phyloP scores from a whole-genome alignment of 176 grass and related monocot species.

The Lolium perenne region DNA sequence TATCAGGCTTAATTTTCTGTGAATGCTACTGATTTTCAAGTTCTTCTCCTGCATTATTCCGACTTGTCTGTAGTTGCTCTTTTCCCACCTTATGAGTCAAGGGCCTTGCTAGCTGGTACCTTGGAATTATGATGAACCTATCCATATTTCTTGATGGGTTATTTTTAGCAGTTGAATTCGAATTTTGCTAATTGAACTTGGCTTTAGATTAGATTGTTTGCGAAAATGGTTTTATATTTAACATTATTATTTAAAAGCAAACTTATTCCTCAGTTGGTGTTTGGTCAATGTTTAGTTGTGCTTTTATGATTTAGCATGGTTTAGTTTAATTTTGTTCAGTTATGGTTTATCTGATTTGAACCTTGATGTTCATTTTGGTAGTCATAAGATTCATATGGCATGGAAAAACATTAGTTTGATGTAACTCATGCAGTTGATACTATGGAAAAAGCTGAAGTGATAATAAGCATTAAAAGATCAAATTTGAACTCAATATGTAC shows the following conservation, averaged over 20 bases:
- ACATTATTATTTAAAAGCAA: neutral
- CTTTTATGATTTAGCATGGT: conserved; percentile 5
- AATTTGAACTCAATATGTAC: conserved; percentile 20
- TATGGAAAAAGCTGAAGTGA: neutral
- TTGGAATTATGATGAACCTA: conserved; percentile 17
- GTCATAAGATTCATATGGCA: neutral
- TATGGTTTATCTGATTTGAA: neutral
- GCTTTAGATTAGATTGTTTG: conserved; percentile 13
- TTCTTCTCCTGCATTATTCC: conserved; percentile 21
- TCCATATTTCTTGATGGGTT: neutral
- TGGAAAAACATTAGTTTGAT: conserved; percentile 13
- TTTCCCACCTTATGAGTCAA: conserved; percentile 20
- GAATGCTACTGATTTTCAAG: conserved; percentile 7
- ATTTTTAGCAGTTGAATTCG: neutral
- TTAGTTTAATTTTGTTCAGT: conserved; percentile 14
- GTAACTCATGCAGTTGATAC: neutral
- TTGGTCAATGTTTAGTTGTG: conserved; percentile 17
- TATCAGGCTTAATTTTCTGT: conserved; percentile 28
- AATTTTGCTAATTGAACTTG: neutral
- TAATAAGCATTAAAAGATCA: conserved; percentile 5
- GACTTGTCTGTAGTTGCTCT: conserved; percentile 4
- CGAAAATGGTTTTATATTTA: conserved; percentile 15
- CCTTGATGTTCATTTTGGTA: conserved; percentile 15
- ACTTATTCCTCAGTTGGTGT: neutral
- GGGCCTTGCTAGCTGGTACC: conserved; percentile 27